Base-by-base conservation (phyloP, 2,329 filamentous ascomycete genomes). In the Neonectria neomacrospora region DNA sequence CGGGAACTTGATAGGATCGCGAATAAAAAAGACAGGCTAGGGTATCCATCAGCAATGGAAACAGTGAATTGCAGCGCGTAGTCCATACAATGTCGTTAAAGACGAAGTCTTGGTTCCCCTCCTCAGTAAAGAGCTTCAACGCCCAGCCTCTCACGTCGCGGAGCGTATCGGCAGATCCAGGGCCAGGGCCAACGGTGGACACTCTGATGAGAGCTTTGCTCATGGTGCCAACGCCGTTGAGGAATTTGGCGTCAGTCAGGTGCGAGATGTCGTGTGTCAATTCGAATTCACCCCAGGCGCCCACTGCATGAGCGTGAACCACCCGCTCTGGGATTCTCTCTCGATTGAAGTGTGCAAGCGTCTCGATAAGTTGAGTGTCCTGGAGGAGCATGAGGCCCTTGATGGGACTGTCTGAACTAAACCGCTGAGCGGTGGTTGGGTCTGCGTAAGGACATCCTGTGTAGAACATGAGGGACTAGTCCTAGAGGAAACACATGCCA, bases 1-100 rank as follows among this genome's bases (percentile, higher is more conserved):
- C 26, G 91, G 91, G 79, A 93, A 94, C 76, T 93, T 93, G 74
- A 86, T 84, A 2, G 91, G 90, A 69, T 94, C 91, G 41, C 91
- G 85, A 32, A 94, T 74, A 82, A 94, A 94, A 82, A 94, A 94
- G 18, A 93, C 84, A 1, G 91, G 91, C 0, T 68, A 3, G 8
- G 10, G 4, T 1, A 12, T 20, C 2, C 1, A 20, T 61, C 6
- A 26, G 23, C 23, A 26, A 26, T 3, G 23, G 6, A 26, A 26
- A 26, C 23, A 26, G 23, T 26, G 23, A 26, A 26, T 3, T 26
- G 1, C 7, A 44, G 12, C 14, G 28, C 3, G 5, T 34, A 20
- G 48, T 12, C n/a, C 64, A 26, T 53, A 65, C 66, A 18, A 90
- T 93, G 79, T 93, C 92, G 80, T 92, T 92, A 74, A 86, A 90